Conservation (phyloP, 768 basidiomycete species). For the Chalciporus sphaerocephalus region DNA sequence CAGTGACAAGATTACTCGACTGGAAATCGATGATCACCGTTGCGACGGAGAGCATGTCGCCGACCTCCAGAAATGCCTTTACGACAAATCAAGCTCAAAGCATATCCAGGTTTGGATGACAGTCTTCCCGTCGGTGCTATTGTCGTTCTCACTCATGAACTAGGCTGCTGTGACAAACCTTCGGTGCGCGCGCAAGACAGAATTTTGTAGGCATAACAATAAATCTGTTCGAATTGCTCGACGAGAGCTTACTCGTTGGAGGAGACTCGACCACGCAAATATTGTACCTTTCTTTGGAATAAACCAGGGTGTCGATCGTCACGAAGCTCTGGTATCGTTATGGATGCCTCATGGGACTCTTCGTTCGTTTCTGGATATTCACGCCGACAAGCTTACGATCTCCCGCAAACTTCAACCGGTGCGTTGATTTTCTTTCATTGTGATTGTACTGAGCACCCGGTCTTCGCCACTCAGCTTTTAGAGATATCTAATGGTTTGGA, state of each 20-base stretch:
- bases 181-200: constrained; percentile 5
- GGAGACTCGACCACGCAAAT: constrained; percentile 5
- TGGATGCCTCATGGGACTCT: constrained; percentile 13
- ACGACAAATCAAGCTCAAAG: neutral
- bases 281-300: constrained; percentile 14
- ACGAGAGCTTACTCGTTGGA: constrained; percentile 15
- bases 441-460: neutral
- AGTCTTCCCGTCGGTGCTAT: neutral
- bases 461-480: neutral
- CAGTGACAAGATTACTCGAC: neutral
- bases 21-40: constrained; percentile 1
- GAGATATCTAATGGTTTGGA: neutral
- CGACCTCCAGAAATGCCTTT: constrained; percentile 6
- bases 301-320: constrained; percentile 4
- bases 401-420: constrained; percentile 7
- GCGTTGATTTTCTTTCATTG: neutral
- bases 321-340: constrained; percentile 4
- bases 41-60: constrained; percentile 4
- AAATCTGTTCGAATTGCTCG: constrained; percentile 7
- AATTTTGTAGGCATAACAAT: neutral
- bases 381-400: neutral
- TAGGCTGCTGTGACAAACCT: constrained; percentile 11
- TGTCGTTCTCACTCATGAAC: neutral
- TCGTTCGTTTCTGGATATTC: constrained; percentile 4
- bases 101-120: neutral